Evolutionary conservation across 2,329 filamentous ascomycete species (phyloP), one percentile per base, ranked within the genome.

Genomic region (Phaeomoniella chlamydospora): DNA sequence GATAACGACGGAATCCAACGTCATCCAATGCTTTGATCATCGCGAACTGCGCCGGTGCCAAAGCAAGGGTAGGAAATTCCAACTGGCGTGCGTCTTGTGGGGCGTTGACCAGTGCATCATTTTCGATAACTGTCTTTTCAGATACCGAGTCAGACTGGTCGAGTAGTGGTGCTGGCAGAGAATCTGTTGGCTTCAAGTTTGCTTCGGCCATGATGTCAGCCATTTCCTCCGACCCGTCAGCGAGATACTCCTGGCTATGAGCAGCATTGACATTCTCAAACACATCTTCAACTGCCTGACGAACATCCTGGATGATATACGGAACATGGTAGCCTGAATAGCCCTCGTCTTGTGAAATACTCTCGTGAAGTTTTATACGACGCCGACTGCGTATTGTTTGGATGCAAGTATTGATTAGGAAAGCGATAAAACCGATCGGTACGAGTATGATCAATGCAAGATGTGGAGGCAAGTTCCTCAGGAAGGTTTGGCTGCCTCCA

Each of bases 1-100:
- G 68, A 44, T 68, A 72, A 46, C 74, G 76, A 31, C 58, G 64
- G 50, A 73, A 70, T 3, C 71, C 70, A 1, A 77, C 59, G 3
- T 61, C 54, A 43, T 96, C 76, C 34, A 96, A 63, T 6, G 75
- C 72, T 18, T 80, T 68, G 42, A 94, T 81, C 73, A 94, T 94
- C 34, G 72, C 68, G 52, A 94, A 93, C 57, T 96, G 88, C 33
- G 76, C 72, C 3, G 77, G 67, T 0, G 82, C 77, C 36, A 96
- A 61, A 1, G 86, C 86, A 37, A 96, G 65, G 0, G 77, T 85
- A 1, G 81, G 82, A 43, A 72, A 70, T 3, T 68, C 59, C 1
- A 62, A 54, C 2, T 53, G 49, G 15, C 61, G 64, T 45, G 56
- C 55, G 35, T 60, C 54, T 22, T 62, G 49, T 45, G 66, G 62